phyloP scores from a whole-genome alignment of 148 eudicot species.

The Euryodendron excelsum region DNA sequence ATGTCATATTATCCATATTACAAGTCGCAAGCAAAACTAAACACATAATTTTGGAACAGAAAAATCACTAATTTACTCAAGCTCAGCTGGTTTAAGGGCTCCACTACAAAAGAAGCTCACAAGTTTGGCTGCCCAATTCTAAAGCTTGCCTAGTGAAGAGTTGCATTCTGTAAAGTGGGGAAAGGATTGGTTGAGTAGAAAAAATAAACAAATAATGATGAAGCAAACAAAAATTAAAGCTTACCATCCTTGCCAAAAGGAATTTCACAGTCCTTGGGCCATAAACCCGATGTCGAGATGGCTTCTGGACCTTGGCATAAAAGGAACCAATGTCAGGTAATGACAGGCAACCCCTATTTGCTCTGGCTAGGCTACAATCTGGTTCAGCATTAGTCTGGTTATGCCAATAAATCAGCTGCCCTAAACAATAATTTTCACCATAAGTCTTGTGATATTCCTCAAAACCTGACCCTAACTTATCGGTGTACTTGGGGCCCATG shows the following conservation, averaged over 20 bases:
- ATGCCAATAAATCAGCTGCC: slow-evolving; percentile 91
- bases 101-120: background rate
- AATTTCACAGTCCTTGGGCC: slow-evolving; percentile 74
- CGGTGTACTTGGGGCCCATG: slow-evolving; percentile 87
- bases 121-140: background rate
- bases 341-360: slow-evolving; percentile 83
- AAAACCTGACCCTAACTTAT: slow-evolving; percentile 63
- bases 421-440: slow-evolving; percentile 87
- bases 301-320: slow-evolving; percentile 80
- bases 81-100: too few species aligned
- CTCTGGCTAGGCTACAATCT: slow-evolving; percentile 61
- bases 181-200: background rate
- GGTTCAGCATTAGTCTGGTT: slow-evolving; percentile 77
- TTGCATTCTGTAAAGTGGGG: background rate
- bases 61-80: background rate
- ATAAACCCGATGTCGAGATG: slow-evolving; percentile 68
- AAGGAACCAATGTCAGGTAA: slow-evolving; percentile 86
- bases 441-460: slow-evolving; percentile 87
- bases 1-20: background rate
- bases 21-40: background rate
- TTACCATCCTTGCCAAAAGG: slow-evolving; percentile 87
- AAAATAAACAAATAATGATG: background rate
- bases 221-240: slow-evolving; percentile 10
- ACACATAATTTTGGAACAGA: background rate
- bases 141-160: background rate